Evolutionary conservation across 1,284 basidiomycete genomes (phyloP).

Genomic region (Irpex sp.): DNA sequence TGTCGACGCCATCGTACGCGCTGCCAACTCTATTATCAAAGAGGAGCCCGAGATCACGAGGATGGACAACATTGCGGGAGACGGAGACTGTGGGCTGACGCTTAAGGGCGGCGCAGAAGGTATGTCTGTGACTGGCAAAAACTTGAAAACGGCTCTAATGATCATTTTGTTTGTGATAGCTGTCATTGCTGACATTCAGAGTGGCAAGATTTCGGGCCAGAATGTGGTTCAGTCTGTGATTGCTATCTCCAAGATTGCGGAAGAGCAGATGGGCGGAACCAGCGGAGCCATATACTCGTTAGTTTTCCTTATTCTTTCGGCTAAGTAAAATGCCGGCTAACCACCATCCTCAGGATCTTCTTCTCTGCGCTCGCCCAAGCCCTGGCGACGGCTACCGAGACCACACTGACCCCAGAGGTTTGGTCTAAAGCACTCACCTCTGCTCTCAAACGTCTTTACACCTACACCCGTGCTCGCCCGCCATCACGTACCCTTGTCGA

Average conservation of each 20-base stretch:
- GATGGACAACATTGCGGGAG: slow-evolving; percentile 79
- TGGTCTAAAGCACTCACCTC: slow-evolving; percentile 61
- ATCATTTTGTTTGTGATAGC: slow-evolving; percentile 26
- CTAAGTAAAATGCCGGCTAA: neutral
- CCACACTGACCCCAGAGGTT: slow-evolving; percentile 38
- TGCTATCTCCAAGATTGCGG: slow-evolving; percentile 67
- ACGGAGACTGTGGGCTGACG: slow-evolving; percentile 80
- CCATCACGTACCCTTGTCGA: slow-evolving; percentile 91
- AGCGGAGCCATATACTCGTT: slow-evolving; percentile 89
- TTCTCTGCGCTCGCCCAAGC: slow-evolving; percentile 82
- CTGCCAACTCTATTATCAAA: slow-evolving; percentile 64
- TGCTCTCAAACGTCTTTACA: slow-evolving; percentile 73
- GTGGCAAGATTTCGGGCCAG: slow-evolving; percentile 47
- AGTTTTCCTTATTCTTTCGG: slow-evolving; percentile 19
- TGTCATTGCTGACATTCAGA: slow-evolving; percentile 44
- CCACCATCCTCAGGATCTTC: slow-evolving; percentile 62
- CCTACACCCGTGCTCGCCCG: slow-evolving; percentile 84
- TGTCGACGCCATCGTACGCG: slow-evolving; percentile 50
- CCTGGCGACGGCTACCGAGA: slow-evolving; percentile 25
- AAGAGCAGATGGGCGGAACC: slow-evolving; percentile 90
- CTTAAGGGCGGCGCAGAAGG: slow-evolving; percentile 68
- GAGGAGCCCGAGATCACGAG: slow-evolving; percentile 87
- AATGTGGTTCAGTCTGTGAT: slow-evolving; percentile 66
- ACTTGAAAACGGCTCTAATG: neutral
- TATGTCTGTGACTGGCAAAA: slow-evolving; percentile 7